Evolutionary conservation across 352 stramenopile genomes (phyloP).

Genomic region (Pythium dissotocum): DNA sequence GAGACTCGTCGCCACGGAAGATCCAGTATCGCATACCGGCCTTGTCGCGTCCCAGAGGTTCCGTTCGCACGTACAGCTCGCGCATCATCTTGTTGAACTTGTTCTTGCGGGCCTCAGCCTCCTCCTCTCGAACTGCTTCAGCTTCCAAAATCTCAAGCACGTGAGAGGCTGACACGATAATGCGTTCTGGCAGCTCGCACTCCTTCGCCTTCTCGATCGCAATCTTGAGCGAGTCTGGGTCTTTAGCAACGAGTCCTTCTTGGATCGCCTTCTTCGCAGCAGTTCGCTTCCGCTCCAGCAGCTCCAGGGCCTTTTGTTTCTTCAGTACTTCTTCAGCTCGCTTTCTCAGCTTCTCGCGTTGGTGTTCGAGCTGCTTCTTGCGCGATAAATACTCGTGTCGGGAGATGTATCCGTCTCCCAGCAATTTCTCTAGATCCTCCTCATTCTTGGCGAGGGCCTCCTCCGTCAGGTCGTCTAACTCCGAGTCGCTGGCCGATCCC

Average conservation of each 20-base stretch:
- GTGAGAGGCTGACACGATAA: conserved; percentile 73
- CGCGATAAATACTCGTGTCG: conserved; percentile 80
- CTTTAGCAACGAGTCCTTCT: conserved; percentile 62
- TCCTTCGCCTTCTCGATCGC: conserved; percentile 79
- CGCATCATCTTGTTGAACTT: conserved; percentile 64
- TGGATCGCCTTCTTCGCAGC: conserved; percentile 70
- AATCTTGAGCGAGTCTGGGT: conserved; percentile 45
- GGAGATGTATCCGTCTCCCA: conserved; percentile 64
- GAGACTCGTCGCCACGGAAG: conserved; percentile 59
- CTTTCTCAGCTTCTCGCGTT: conserved; percentile 60
- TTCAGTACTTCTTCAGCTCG: conserved; percentile 59
- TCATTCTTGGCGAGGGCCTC: conserved; percentile 68
- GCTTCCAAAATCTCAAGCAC: conserved; percentile 78
- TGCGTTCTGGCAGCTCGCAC: conserved; percentile 54
- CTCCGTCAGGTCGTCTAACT: conserved; percentile 68
- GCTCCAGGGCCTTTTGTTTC: conserved; percentile 66
- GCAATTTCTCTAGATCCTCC: conserved; percentile 69
- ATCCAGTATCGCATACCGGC: conserved; percentile 69
- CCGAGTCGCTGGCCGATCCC: conserved; percentile 57
- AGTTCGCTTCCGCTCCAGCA: conserved; percentile 58
- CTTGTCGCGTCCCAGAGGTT: conserved; percentile 70
- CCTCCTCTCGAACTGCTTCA: conserved; percentile 64
- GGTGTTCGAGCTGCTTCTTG: conserved; percentile 69
- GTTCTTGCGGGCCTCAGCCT: conserved; percentile 59
- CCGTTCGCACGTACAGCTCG: conserved; percentile 70